These are phyloP conservation scores for Allantophomopsis cytisporea DNA, from an alignment of 2,329 filamentous ascomycete species.

Conservation along the genomic window DNA sequence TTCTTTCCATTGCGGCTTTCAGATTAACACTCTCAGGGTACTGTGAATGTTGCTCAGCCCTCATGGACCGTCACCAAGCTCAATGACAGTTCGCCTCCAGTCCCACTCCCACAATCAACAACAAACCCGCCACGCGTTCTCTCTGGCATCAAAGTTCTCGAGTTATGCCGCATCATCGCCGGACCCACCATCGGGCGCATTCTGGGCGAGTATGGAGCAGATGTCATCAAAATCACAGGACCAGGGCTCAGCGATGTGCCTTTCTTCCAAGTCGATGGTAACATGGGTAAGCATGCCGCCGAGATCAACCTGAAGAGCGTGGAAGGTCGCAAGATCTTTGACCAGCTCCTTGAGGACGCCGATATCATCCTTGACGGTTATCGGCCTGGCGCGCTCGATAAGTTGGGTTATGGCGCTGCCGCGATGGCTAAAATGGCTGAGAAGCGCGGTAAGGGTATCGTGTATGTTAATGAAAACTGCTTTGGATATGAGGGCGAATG, in stretches of 20 bases:
- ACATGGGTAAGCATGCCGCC: conserved; percentile 52
- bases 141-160: conserved; percentile 54
- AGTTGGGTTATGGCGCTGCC: conserved; percentile 44
- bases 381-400: conserved; percentile 46
- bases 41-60: conserved; percentile 19
- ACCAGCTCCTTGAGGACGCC: conserved; percentile 41
- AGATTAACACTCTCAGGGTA: conserved; percentile 6
- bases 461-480: conserved; percentile 58
- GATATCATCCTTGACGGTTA: conserved; percentile 58
- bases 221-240: conserved; percentile 57
- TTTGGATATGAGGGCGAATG: conserved; percentile 52
- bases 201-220: conserved; percentile 58
- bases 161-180: conserved; percentile 61
- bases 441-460: conserved; percentile 32
- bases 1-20: not conserved
- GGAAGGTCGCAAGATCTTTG: conserved; percentile 38
- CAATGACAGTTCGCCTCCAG: conserved; percentile 22
- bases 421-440: conserved; percentile 36
- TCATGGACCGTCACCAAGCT: conserved; percentile 31
- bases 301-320: conserved; percentile 44
- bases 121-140: conserved; percentile 17
- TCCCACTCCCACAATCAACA: conserved; percentile 25
- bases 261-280: conserved; percentile 57
- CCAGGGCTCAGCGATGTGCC: conserved; percentile 51
- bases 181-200: conserved; percentile 54